A percentile compares a stretch with the other conserved stretches of the same genome.
Conservation (phyloP, 2,329 filamentous ascomycete species). For the Cladophialophora psammophila region DNA sequence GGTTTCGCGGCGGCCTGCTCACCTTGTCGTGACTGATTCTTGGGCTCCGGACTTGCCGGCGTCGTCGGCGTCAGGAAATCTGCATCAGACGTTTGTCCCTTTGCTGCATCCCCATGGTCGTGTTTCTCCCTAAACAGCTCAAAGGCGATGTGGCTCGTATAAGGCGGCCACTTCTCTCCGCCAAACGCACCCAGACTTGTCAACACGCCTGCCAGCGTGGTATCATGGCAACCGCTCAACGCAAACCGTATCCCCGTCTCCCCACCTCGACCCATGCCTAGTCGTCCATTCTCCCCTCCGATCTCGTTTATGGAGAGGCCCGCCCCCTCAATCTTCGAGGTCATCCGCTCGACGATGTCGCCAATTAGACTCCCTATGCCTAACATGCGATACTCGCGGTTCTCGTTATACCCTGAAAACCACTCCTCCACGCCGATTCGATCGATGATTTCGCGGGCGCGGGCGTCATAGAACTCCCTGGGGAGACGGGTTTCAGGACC, state of each 20-base stretch:
- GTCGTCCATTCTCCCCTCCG: slow-evolving; percentile 48
- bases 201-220: slow-evolving; percentile 82
- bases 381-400: slow-evolving; percentile 82
- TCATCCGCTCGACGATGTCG: slow-evolving; percentile 80
- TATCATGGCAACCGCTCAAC: slow-evolving; percentile 89
- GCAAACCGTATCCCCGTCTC: slow-evolving; percentile 72
- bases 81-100: slow-evolving; percentile 29
- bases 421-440: slow-evolving; percentile 86
- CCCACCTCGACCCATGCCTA: slow-evolving; percentile 54
- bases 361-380: slow-evolving; percentile 87
- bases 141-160: slow-evolving; percentile 88
- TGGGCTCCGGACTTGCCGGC: slow-evolving; percentile 44
- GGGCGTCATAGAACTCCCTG: slow-evolving; percentile 83
- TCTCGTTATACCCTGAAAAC: slow-evolving; percentile 87
- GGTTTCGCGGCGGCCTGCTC: slow-evolving; percentile 19
- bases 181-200: slow-evolving; percentile 81
- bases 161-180: slow-evolving; percentile 81
- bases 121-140: slow-evolving; percentile 76
- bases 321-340: slow-evolving; percentile 67
- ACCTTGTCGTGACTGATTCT: slow-evolving; percentile 31
- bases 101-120: slow-evolving; percentile 43
- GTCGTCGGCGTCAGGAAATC: slow-evolving; percentile 38
- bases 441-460: slow-evolving; percentile 72
- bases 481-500: slow-evolving; percentile 80
- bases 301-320: slow-evolving; percentile 63